A percentile compares a stretch with the other conserved stretches of the same genome.
phyloP scores from a whole-genome alignment of 2,329 filamentous ascomycete genomes.

The Pseudogymnoascus sp. region DNA sequence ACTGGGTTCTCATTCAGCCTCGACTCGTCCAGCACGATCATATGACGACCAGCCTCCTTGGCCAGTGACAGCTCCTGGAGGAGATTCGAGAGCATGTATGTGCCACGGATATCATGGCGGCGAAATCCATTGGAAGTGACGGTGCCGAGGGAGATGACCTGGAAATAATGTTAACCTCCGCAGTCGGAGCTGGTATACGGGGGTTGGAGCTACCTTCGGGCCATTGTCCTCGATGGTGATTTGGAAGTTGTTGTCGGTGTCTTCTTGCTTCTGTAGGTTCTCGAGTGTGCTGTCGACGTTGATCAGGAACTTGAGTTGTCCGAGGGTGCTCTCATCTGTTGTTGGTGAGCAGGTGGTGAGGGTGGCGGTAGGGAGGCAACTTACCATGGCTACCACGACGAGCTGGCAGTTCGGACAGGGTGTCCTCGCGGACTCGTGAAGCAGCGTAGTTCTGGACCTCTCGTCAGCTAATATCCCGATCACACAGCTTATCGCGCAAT shows the following conservation, averaged over 20 bases:
- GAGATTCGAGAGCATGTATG: slow-evolving; percentile 94
- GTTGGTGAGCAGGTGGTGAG: slow-evolving; percentile 11
- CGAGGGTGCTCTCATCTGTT: slow-evolving; percentile 62
- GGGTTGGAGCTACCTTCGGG: slow-evolving; percentile 57
- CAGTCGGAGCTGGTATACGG: not conserved
- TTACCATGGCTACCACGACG: slow-evolving; percentile 28
- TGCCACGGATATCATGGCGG: slow-evolving; percentile 84
- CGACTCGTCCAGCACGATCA: slow-evolving; percentile 84
- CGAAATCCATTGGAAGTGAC: slow-evolving; percentile 79
- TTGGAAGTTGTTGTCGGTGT: slow-evolving; percentile 89
- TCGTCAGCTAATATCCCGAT: slow-evolving; percentile 19
- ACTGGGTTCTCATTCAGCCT: slow-evolving; percentile 94
- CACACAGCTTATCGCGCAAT: not conserved
- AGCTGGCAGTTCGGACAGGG: slow-evolving; percentile 12
- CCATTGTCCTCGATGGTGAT: slow-evolving; percentile 96
- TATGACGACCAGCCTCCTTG: slow-evolving; percentile 79
- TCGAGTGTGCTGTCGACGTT: slow-evolving; percentile 78
- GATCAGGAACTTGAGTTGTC: slow-evolving; percentile 73
- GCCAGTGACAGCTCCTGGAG: slow-evolving; percentile 90
- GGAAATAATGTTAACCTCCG: slow-evolving; percentile 6
- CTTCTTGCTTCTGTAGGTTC: slow-evolving; percentile 72
- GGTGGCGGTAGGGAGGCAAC: slow-evolving; percentile 8
- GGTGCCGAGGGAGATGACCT: slow-evolving; percentile 77
- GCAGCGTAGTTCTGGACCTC: slow-evolving; percentile 14
- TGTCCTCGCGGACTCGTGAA: slow-evolving; percentile 14